Evolutionary conservation across 805 yeast genomes (phyloP), one percentile per base, ranked within the genome.

Genomic region (Brettanomyces anomalus): DNA sequence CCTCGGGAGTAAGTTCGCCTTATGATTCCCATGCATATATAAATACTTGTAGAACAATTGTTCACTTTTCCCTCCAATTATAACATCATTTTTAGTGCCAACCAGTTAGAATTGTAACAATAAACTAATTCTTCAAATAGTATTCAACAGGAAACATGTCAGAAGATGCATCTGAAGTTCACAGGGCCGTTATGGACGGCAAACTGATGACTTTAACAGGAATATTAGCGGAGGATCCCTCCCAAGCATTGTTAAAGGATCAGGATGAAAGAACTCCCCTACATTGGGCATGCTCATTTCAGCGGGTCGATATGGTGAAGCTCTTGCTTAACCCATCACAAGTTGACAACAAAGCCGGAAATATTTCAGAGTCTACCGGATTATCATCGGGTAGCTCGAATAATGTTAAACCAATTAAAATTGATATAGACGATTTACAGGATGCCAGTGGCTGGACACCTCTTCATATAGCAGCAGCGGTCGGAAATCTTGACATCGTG

Each of bases 381-480:
- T 7, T 7, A 24, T 11, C 3, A 11, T 24, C 28, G 6, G 32
- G 32, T 5, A 14, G 3, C 32, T n/a, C 41, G 2, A 18, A 8
- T 6, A 21, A 32, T 4, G 7, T 7, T 8, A 19, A 16, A 14
- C 35, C 14, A 3, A 42, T 62, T 16, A 65, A 66, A 30, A 61
- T 74, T 19, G 90, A 86, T 48, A 58, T 87, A 11, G 93, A 87
- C 55, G 84, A 81, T 3, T 58, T 70, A 52, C 53, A 55, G 0
- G 97, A 89, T 58, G 80, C 73, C 16, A 70, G 89, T 10, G 95
- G 95, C 0, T 89, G 96, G 96, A 81, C 90, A 0, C 87, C 94
- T 1, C 54, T 86, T 30, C 97, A 89, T 60, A 79, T 90, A 41
- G 87, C 93, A 0, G 72, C 84, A 0, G 75, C 96, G 0, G 68